Evolutionary conservation across 1,139 yeast genomes (phyloP), one percentile per base, ranked within the genome.

Genomic region (Saccharomyces hybrid): DNA sequence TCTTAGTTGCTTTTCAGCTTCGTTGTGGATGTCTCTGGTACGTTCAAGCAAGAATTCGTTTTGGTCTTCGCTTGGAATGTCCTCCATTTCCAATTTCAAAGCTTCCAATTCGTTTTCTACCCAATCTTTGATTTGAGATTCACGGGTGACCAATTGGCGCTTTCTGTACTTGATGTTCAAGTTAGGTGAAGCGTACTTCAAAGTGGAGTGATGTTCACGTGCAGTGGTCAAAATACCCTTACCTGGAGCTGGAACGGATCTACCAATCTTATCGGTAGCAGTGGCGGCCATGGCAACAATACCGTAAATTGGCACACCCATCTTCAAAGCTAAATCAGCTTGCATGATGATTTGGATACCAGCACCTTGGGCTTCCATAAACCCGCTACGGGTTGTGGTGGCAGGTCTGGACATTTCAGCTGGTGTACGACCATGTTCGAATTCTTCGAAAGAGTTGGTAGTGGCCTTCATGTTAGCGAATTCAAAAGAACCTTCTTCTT

Each of bases 191-290:
- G 88, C 84, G 79, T 81, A 86, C 76, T 88, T 87, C 78, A 86
- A 79, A 67, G 80, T 81, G 65, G 91, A 90, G 66, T 85, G 91
- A 69, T 86, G 83, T 77, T 93, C 99, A 71, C 96, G 87, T 56
- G 99, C 99, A 68, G 97, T 88, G 60, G 99, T 93, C 78, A 93
- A 82, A 65, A 93, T 86, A 85, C 99, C 99, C 78, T 91, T 90
- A 74, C 99, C 99, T 75, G 99, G 99, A 71, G 99, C 99, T 64
- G 99, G 99, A 65, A 93, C 95, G 54, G 98, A 91, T 77, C 97
- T 87, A 70, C 98, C 97, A 74, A 91, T 93, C 84, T 91, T 93
- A 74, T 93, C 99, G 59, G 96, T 83, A 55, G 99, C 99, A 68
- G 98, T 95, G 52, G 97, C 91, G 59, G 97, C 81, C 82, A 91